Base-by-base conservation (phyloP, 2,329 filamentous ascomycete genomes). In the Dissoconium aciculare region DNA sequence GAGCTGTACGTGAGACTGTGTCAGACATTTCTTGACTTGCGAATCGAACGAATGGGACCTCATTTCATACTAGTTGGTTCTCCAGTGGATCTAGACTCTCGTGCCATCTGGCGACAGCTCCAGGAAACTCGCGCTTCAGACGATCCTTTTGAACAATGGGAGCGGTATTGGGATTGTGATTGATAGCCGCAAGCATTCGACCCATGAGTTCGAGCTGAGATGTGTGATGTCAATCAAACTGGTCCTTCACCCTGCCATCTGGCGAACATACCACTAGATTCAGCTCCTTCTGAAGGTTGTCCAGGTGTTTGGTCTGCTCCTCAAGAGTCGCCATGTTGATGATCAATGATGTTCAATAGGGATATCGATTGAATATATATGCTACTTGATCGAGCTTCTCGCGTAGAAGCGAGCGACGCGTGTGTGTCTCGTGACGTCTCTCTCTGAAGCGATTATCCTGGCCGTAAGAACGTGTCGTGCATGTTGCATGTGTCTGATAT, bases 41-140 rank as follows among this genome's bases (percentile, higher is more conserved):
- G 15, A 10, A 33, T 5, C 28, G 15, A 15, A 19, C 21, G 19
- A 23, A 23, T 23, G 19, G 23, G 23, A 28, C 26, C 12, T 19
- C 12, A 17, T 2, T 2, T 40, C 53, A 14, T 41, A 59, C 55
- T 24, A 67, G 44, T 31, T 66, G 56, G 26, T 54, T 52, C 41
- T 66, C 63, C 10, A 68, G 52, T 34, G 59, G 52, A 46, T 68
- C 63, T n/a, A 67, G 56, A n/a, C 59, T 57, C 27, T 62, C 54
- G 41, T 68, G 60, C 37, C 63, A 67, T 39, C 55, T 50, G 17
- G 53, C 50, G 11, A 53, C 49, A 15, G 59, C 59, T 11, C 43
- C 45, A 3, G 61, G 56, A 10, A 67, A 38, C 10, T 46, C 36
- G 16, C 49, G 41, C 33, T 50, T 52, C 30, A 58, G 51, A 37